Base-by-base conservation (phyloP, 2,329 filamentous ascomycete genomes). In the Catunica adiposa region DNA sequence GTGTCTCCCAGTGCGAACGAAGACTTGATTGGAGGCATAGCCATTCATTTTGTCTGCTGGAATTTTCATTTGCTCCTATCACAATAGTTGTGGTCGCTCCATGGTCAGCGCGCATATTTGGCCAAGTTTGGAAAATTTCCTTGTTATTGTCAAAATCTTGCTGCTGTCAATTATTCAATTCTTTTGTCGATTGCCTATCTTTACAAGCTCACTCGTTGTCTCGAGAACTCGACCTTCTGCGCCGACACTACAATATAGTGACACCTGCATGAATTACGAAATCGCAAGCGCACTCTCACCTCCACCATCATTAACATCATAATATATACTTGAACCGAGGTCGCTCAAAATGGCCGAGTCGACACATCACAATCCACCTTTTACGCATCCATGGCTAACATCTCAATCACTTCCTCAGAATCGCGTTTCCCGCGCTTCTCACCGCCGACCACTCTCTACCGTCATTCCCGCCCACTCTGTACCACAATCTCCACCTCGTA, bases 391-490 rank as follows among this genome's bases (percentile, higher is more conserved):
- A 46, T 58, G 56, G 56, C 56, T 58, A 58, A 58, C 53, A 22
- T 51, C 48, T 17, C 48, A 46, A 26, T 37, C 56, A 20, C 53
- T 53, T 8, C 17, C 47, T 29, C 56, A 58, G 56, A 58, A 55
- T 23, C 56, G 56, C 52, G 56, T 58, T 40, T 46, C 52, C 38
- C 56, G 56, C 47, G 47, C 66, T 23, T 67, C 70, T 5, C 71
- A 75, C 60, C 73, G 75, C 44, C 72, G 77, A 8, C 77, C 77
- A 3, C 67, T 78, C 6, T 80, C 78, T 9, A 70, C 74, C 5
- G 71, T 70, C 23, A 65, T 77, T 17, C 69, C 74, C 15, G 66
- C 73, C 17, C 56, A 58, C 69, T 74, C 59, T 70, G 73, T 50
- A 68, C 71, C 17, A 66, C 68, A 55, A 5, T 78, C 76, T 1